phyloP scores from a whole-genome alignment of 139 green algal genomes.

The Closterium sp. region DNA sequence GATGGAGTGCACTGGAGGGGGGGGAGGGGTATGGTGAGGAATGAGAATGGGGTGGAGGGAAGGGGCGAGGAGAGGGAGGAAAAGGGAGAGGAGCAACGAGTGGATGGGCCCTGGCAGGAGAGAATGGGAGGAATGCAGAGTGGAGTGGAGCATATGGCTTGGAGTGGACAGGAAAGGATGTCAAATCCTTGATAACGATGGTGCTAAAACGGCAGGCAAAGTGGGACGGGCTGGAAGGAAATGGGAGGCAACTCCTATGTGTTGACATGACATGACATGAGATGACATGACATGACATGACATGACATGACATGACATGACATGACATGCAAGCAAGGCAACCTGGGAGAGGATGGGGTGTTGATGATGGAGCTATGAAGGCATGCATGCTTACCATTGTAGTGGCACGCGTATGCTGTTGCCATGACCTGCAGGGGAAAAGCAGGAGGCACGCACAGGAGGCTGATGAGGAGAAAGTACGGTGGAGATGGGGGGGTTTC shows the following conservation, averaged over 20 bases:
- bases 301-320: too few species aligned
- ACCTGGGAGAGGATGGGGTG: not conserved
- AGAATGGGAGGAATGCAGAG: not conserved
- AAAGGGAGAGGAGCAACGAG: not conserved
- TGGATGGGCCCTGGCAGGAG: not conserved
- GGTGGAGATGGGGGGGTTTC: not conserved
- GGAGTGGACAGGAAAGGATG: not conserved
- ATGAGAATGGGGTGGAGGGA: not conserved
- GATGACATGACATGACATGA: too few species aligned
- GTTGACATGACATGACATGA: too few species aligned
- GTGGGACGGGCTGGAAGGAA: too few species aligned
- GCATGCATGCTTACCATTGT: constrained; percentile 17
- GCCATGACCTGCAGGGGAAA: not conserved
- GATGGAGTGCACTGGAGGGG: not conserved
- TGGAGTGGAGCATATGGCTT: too few species aligned
- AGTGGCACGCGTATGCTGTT: constrained; percentile 42
- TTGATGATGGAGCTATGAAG: not conserved
- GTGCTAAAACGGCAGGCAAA: not conserved
- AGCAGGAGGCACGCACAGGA: not conserved
- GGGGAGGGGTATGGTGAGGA: not conserved
- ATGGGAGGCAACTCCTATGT: too few species aligned
- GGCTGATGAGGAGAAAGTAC: not conserved
- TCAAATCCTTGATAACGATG: not conserved
- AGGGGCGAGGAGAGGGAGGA: not conserved
- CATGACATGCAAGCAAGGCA: too few species aligned